Evolutionary conservation across 768 basidiomycete species (phyloP).

Genomic region (Neoboletus subvelutipes): DNA sequence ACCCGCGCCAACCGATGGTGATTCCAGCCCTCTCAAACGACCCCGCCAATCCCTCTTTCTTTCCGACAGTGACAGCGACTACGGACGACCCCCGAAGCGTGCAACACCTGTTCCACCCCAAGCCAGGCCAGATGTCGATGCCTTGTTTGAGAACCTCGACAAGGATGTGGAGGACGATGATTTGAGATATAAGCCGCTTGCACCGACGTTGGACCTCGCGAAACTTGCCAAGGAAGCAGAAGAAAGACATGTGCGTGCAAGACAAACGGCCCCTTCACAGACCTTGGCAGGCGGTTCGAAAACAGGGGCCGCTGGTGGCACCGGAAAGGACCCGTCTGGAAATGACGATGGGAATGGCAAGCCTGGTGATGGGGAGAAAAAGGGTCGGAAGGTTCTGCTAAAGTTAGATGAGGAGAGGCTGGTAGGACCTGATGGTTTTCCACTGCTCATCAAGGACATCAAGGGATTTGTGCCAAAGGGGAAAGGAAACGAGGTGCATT

Average conservation of each 20-base stretch:
- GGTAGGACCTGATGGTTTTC: slow-evolving; percentile 74
- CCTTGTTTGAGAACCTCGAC: slow-evolving; percentile 48
- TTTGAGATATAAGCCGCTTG: slow-evolving; percentile 45
- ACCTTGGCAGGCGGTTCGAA: slow-evolving; percentile 49
- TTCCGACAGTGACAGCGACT: slow-evolving; percentile 46
- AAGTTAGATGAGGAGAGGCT: slow-evolving; percentile 78
- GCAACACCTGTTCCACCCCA: slow-evolving; percentile 17
- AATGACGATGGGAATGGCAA: slow-evolving; percentile 13
- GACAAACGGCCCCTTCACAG: slow-evolving; percentile 39
- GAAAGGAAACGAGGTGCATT: slow-evolving; percentile 85
- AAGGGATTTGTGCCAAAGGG: slow-evolving; percentile 81
- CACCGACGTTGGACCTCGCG: slow-evolving; percentile 52
- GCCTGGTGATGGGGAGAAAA: slow-evolving; percentile 28
- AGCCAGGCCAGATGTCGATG: slow-evolving; percentile 35
- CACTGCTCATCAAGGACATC: slow-evolving; percentile 69
- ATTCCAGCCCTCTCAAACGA: slow-evolving; percentile 27
- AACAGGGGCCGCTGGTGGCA: slow-evolving; percentile 24
- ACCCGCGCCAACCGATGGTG: slow-evolving; percentile 18
- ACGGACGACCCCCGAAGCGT: slow-evolving; percentile 33
- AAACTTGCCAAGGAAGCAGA: slow-evolving; percentile 56
- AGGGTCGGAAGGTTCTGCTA: slow-evolving; percentile 36
- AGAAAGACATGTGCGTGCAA: slow-evolving; percentile 39
- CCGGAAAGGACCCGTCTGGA: neutral
- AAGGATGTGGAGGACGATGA: slow-evolving; percentile 47
- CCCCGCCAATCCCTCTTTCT: slow-evolving; percentile 54